Percentiles rank a stretch among this genome's conserved stretches.
Evolutionary conservation across 169 alveolate species (phyloP).

Genomic region (Plasmodium sp.): DNA sequence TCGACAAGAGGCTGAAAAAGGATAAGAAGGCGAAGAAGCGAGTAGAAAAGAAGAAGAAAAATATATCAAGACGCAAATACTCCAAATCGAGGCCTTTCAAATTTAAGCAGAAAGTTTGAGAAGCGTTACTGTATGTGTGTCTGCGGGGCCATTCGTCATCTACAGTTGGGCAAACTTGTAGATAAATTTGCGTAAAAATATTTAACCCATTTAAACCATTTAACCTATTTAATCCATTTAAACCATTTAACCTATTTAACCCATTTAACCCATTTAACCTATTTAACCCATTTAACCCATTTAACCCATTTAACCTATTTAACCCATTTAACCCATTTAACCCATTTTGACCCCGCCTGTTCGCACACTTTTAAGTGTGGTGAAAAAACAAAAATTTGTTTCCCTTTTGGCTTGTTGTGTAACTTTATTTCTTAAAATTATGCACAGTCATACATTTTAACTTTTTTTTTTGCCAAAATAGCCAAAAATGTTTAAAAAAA

Average conservation of each 20-base stretch:
- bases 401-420: not conserved
- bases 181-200: not conserved
- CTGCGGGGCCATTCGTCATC: not conserved
- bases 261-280: not conserved
- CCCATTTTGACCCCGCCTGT: not conserved
- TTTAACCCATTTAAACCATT: not conserved
- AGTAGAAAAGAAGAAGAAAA: constrained; percentile 79
- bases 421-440: not conserved
- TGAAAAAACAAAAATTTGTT: not conserved
- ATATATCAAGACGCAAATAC: constrained; percentile 62
- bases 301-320: not conserved
- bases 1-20: constrained; percentile 96
- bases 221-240: not conserved
- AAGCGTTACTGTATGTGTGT: not conserved
- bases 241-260: not conserved
- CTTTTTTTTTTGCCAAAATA: not conserved
- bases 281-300: not conserved
- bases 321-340: not conserved
- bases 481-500: not conserved
- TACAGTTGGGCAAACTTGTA: not conserved
- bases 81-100: constrained; percentile 68
- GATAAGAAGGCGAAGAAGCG: constrained; percentile 91
- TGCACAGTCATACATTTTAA: not conserved
- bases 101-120: constrained; percentile 17
- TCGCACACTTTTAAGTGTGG: not conserved